Evolutionary conservation across 495 filamentous ascomycete genomes (phyloP).

Genomic region (Hypoxylon cercidicola): DNA sequence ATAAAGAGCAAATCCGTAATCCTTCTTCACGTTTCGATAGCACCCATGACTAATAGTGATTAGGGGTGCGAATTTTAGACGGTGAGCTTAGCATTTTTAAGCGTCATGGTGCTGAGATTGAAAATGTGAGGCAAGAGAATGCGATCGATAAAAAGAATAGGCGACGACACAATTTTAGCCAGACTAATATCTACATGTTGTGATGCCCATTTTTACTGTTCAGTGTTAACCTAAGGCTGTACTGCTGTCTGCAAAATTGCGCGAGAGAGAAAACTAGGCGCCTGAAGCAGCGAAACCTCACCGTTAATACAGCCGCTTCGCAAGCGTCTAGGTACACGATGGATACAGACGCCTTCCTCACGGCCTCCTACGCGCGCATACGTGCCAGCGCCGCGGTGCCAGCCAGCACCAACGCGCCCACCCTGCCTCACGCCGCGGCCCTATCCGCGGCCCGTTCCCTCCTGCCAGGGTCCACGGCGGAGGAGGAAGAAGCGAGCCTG

Average conservation of each 20-base stretch:
- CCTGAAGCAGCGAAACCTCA: too few species aligned
- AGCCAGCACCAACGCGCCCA: constrained; percentile 14
- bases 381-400: constrained; percentile 30
- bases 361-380: constrained; percentile 28
- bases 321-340: constrained; percentile 4
- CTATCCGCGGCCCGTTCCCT: constrained; percentile 40
- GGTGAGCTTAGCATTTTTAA: background rate
- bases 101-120: background rate
- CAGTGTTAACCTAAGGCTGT: too few species aligned
- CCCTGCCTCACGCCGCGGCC: constrained; percentile 33
- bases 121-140: constrained; percentile 15
- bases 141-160: constrained; percentile 32
- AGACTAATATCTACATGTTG: constrained; percentile 4
- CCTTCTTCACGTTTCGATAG: too few species aligned
- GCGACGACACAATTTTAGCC: constrained; percentile 14
- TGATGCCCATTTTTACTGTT: too few species aligned
- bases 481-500: too few species aligned
- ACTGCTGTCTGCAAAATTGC: too few species aligned
- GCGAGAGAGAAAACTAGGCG: background rate
- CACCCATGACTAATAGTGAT: background rate
- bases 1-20: background rate
- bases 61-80: background rate
- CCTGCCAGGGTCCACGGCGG: constrained; percentile 37
- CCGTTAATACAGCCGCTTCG: too few species aligned
- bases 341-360: constrained; percentile 32